Base-by-base conservation (phyloP, 2,329 filamentous ascomycete genomes). In the Hypoxylon sp. region DNA sequence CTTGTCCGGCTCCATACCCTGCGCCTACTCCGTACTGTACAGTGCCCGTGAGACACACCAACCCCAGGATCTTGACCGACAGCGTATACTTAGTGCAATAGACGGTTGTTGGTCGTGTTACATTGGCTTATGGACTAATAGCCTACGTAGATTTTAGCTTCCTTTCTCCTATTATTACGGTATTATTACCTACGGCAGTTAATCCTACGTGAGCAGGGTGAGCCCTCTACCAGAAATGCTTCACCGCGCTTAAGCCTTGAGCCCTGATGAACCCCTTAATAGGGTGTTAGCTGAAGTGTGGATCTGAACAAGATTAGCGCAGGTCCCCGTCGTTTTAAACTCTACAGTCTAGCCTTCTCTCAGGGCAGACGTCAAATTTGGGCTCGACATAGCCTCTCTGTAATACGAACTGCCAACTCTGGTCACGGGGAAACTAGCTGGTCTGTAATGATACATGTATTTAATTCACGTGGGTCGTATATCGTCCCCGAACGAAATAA, bases 191-290 rank as follows among this genome's bases (percentile, higher is more conserved):
- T 48, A 65, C 46, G 42, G 42, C 27, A 44, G n/a, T 52, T 67
- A 52, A 55, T 63, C 56, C 50, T 62, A 59, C 53, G 39, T 59
- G 29, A 44, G 7, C 39, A 21, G 17, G 39, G 39, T 44, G 39
- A 44, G n/a, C 29, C 39, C 10, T 68, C 50, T 39, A 42, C 44
- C 31, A 56, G 24, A n/a, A 48, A 48, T 29, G 17, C 29, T 60
- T 48, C 21, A 52, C 51, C 42, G 46, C 54, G 61, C 65, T 53
- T 68, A 55, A 68, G 60, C 17, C 50, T 52, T 55, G 46, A 52
- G 68, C 62, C 62, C 57, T 61, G 62, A 52, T 51, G 11, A 17
- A 42, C 68, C 68, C 68, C 68, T 70, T 70, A 68, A 68, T 70
- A 66, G 37, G 65, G 50, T 42, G 39, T 44, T 70, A 53, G 68